These are phyloP conservation scores for Podospora bellae-mahoneyi DNA, from an alignment of 495 filamentous ascomycete genomes.

Conservation along the genomic window DNA sequence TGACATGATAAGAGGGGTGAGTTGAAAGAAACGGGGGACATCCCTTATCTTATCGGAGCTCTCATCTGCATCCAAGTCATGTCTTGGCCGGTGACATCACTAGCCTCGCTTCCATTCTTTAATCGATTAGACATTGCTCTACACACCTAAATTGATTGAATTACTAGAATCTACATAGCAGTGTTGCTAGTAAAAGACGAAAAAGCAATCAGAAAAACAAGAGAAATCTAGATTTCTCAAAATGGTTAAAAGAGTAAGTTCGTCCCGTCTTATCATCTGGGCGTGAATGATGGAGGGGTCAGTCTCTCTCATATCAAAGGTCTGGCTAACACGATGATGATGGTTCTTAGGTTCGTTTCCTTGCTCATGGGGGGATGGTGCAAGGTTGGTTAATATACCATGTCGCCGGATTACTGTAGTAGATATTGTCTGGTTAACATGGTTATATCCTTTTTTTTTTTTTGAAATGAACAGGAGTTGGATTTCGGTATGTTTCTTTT, in stretches of 20 bases:
- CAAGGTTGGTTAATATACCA: slow-evolving; percentile 40
- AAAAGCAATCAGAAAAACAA: no score
- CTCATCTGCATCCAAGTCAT: background rate
- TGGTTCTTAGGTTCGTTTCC: slow-evolving; percentile 43
- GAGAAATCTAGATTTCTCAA: no score
- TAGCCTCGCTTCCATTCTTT: background rate
- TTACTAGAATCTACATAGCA: no score
- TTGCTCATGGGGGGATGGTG: slow-evolving; percentile 51
- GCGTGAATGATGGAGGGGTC: background rate
- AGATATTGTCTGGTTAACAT: no score
- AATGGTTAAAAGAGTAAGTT: slow-evolving; percentile 10
- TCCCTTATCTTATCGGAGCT: slow-evolving; percentile 28
- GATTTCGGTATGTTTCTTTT: slow-evolving; percentile 19
- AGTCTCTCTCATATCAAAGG: background rate
- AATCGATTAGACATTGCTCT: no score
- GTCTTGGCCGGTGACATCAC: slow-evolving; percentile 17
- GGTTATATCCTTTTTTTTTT: background rate
- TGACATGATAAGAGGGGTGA: background rate
- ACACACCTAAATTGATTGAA: no score
- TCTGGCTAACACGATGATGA: background rate
- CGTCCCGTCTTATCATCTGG: background rate
- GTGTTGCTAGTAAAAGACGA: no score
- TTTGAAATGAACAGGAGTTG: slow-evolving; percentile 14
- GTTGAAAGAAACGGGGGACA: background rate
- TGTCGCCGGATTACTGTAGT: background rate